These are phyloP conservation scores for Solanum ahanhuiri DNA, from an alignment of 257 asterid genomes.

Conservation along the genomic window DNA sequence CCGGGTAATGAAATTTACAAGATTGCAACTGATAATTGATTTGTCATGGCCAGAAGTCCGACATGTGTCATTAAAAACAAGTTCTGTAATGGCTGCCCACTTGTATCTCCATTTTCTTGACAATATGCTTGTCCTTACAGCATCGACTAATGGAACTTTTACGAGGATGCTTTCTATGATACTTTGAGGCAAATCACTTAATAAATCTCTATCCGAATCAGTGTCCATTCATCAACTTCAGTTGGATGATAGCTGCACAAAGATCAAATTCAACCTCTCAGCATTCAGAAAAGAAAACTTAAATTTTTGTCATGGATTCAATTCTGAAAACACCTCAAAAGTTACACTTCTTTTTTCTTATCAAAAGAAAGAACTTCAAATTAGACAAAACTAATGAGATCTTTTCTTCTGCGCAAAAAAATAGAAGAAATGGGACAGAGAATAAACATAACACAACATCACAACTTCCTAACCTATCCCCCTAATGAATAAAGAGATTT, in stretches of 20 bases:
- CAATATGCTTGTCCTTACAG: conserved; percentile 60
- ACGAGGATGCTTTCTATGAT: conserved; percentile 62
- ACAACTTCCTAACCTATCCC: not conserved
- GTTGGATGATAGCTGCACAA: conserved; percentile 1
- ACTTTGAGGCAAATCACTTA: conserved; percentile 82
- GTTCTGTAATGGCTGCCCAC: conserved; percentile 65
- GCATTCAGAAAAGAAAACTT: not conserved
- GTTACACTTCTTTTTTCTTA: not conserved
- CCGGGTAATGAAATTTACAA: conserved; percentile 49
- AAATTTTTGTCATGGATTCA: not conserved
- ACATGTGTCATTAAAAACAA: conserved; percentile 60
- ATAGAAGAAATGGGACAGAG: not conserved
- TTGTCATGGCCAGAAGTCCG: conserved; percentile 21
- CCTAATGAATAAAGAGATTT: not conserved
- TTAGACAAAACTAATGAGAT: not conserved
- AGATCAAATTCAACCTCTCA: conserved; percentile 1
- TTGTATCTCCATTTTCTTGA: conserved; percentile 76
- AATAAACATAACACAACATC: not conserved
- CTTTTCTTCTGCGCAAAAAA: not conserved
- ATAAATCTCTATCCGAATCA: conserved; percentile 34
- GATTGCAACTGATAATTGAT: conserved; percentile 22
- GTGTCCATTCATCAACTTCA: conserved; percentile 34
- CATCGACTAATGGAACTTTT: conserved; percentile 66
- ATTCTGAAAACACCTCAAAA: not conserved
- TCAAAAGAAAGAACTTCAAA: not conserved